Conservation (phyloP, 2,329 filamentous ascomycete genomes). For the Ophiocordyceps australis region DNA sequence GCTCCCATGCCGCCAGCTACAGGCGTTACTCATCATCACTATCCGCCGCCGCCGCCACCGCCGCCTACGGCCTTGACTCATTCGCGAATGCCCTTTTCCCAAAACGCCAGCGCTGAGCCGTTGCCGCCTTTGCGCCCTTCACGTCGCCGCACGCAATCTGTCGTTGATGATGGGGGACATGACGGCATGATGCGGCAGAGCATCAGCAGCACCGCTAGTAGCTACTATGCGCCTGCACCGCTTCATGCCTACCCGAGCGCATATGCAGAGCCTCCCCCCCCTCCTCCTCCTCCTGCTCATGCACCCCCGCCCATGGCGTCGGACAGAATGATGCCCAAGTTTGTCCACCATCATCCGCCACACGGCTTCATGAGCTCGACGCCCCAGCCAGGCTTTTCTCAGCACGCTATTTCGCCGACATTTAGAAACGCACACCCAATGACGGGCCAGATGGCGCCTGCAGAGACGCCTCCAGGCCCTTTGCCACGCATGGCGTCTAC, state of each 20-base stretch:
- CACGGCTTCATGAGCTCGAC: constrained; percentile 14
- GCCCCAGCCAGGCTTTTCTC: constrained; percentile 7
- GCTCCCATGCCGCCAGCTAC: constrained; percentile 1
- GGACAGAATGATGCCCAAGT: constrained; percentile 16
- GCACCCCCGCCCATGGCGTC: constrained; percentile 10
- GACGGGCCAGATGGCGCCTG: constrained; percentile 12
- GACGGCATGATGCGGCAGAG: constrained; percentile 13
- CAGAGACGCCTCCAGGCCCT: constrained; percentile 17
- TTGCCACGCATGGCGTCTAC: constrained; percentile 14
- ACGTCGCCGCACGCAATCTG: constrained; percentile 13
- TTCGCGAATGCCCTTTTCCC: constrained; percentile 16
- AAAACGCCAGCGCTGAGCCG: constrained; percentile 15
- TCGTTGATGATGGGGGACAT: constrained; percentile 13
- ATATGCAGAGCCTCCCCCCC: constrained; percentile 12
- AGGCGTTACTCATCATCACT: constrained; percentile 6
- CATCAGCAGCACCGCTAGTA: constrained; percentile 7
- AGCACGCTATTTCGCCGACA: constrained; percentile 17
- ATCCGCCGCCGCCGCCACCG: constrained; percentile 8
- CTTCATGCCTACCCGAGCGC: constrained; percentile 12
- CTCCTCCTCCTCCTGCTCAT: constrained; percentile 10
- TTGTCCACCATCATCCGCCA: constrained; percentile 7
- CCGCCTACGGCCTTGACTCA: constrained; percentile 4
- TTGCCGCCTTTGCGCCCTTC: constrained; percentile 20
- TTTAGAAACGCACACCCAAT: constrained; percentile 13
- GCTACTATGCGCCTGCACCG: constrained; percentile 13